Evolutionary conservation across 2,329 filamentous ascomycete species (phyloP).

Genomic region (Neofusicoccum parvum): DNA sequence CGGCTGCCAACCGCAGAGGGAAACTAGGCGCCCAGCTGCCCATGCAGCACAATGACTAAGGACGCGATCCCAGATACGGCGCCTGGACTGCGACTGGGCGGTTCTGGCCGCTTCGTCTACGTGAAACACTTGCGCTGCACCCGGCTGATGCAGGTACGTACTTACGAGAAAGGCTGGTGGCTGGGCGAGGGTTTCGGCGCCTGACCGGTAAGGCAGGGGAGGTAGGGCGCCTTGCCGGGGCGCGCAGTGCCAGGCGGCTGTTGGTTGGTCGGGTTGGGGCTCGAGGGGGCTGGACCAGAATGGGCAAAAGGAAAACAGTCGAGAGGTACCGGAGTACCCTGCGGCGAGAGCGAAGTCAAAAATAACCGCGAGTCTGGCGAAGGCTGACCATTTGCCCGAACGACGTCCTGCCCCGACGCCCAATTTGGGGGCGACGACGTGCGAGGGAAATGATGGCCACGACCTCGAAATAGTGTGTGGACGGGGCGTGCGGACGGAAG

Average conservation of each 20-base stretch:
- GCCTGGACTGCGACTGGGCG: not conserved
- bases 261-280: not conserved
- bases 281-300: too few relatives aligned
- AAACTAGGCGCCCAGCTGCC: not conserved
- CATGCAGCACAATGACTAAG: not conserved
- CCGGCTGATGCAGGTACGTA: not conserved
- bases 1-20: too few relatives aligned
- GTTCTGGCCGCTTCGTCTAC: not conserved
- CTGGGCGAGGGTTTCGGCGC: conserved; percentile 4
- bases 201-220: conserved; percentile 13
- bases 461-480: not conserved
- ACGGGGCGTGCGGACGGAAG: not conserved
- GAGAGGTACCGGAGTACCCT: too few relatives aligned
- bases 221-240: conserved; percentile 9
- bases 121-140: not conserved
- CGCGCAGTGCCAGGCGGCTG: too few relatives aligned
- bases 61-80: too few relatives aligned
- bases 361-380: too few relatives aligned
- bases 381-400: too few relatives aligned
- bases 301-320: too few relatives aligned
- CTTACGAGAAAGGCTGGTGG: not conserved
- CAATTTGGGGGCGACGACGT: not conserved
- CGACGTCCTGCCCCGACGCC: too few relatives aligned
- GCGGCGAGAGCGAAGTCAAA: too few relatives aligned
- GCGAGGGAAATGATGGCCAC: not conserved